Percentiles rank a stretch among this genome's conserved stretches.
Evolutionary conservation across 148 eudicot species (phyloP).

Genomic region (Cornus florida): DNA sequence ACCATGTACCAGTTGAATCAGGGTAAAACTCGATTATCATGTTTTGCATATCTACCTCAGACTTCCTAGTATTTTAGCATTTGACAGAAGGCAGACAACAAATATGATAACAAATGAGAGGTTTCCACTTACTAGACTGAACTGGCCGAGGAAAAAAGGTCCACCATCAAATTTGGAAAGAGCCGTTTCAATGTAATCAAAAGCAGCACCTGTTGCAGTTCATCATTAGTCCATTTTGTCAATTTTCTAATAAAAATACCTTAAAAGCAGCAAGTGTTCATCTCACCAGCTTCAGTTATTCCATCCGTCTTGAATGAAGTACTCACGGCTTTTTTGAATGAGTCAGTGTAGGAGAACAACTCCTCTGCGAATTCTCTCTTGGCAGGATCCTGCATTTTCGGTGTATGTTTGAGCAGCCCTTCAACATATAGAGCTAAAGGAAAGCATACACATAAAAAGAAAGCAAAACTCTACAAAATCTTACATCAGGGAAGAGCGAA

Average conservation of each 20-base stretch:
- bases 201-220: conserved; percentile 49
- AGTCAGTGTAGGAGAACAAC: conserved; percentile 43
- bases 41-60: not conserved
- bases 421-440: not conserved
- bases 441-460: not conserved
- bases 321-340: conserved; percentile 54
- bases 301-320: conserved; percentile 57
- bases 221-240: not conserved
- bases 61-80: not conserved
- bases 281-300: conserved; percentile 56
- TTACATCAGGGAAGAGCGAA: conserved; percentile 59
- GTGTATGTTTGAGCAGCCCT: not conserved
- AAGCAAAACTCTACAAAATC: conserved; percentile 6
- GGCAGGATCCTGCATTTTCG: conserved; percentile 48
- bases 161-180: conserved; percentile 61
- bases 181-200: conserved; percentile 60
- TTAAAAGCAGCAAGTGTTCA: conserved; percentile 4
- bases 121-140: conserved; percentile 54
- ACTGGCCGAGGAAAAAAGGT: conserved; percentile 60
- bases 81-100: not conserved
- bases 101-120: not conserved
- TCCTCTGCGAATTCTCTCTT: conserved; percentile 58
- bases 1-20: not conserved
- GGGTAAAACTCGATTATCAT: not conserved
- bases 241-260: not conserved